Base-by-base conservation (phyloP, 129 eudicot genomes). In the Logfia minima region DNA sequence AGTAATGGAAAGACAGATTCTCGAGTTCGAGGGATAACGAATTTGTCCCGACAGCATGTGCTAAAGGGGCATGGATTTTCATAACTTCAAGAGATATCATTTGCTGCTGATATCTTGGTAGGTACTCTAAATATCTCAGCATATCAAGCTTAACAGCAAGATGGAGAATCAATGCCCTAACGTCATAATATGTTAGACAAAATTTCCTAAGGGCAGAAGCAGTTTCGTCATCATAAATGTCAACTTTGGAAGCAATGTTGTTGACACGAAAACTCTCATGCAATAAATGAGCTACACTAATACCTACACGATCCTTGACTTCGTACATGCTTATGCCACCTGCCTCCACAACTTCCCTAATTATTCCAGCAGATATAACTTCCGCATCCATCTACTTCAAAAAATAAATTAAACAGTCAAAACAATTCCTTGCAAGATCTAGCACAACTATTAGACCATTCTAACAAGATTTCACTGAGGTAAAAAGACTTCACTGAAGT, bases 31-130 rank as follows among this genome's bases (percentile, higher is more conserved):
- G 82, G 13, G 98, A 94, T 26, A 94, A 72, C 2, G 81, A 62
- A 71, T 81, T 81, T 37, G 90, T 84, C 68, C 93, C 98, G 11
- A 94, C 76, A 0, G 97, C 97, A 79, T 94, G 97, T 34, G 98
- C 98, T 82, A 94, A 68, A 14, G 98, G 98, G 60, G 98, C 97
- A 34, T 94, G 89, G 39, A 94, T 83, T 69, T 91, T 94, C 96
- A 94, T 83, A 43, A 94, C 96, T 79, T 94, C 96, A 13, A 94
- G 86, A 39, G 97, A 84, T 19, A 87, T n/a, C 52, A 80, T 77
- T 26, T 91, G 96, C 78, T 91, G 98, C 79, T 87, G 89, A 82
- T 87, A 86, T 78, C 93, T 86, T 4, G 98, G 98, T 7, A 91
- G 84, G 81, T 83, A 86, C 51, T 86, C 85, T 41, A 94, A 82